Percentiles rank a stretch among this genome's conserved stretches.
These are phyloP conservation scores for Trichoderma oligosporum DNA, from an alignment of 2,329 filamentous ascomycete genomes.

Conservation along the genomic window DNA sequence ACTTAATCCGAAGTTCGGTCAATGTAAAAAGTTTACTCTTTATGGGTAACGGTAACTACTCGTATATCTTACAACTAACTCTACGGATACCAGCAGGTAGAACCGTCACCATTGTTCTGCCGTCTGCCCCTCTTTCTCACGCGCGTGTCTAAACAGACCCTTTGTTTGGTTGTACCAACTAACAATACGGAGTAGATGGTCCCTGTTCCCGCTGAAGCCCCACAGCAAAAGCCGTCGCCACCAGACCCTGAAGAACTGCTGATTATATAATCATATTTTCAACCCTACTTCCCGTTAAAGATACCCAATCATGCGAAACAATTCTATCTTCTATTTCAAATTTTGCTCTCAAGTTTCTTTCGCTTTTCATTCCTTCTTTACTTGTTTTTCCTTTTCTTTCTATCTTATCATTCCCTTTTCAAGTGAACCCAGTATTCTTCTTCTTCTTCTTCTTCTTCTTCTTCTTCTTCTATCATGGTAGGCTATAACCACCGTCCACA, in stretches of 20 bases:
- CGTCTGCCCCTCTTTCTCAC: conserved; percentile 3
- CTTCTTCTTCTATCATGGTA: conserved; percentile 36
- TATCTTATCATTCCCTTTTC: too few relatives aligned
- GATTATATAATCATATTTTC: background rate
- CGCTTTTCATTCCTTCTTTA: background rate
- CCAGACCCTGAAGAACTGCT: conserved; percentile 5
- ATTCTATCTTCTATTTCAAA: background rate
- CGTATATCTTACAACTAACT: too few relatives aligned
- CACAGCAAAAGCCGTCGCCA: conserved; percentile 5
- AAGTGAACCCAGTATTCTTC: too few relatives aligned
- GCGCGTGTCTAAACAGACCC: too few relatives aligned
- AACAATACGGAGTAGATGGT: background rate
- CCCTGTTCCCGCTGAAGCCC: conserved; percentile 11
- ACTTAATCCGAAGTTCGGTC: too few relatives aligned
- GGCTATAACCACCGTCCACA: conserved; percentile 70
- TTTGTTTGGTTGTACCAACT: background rate
- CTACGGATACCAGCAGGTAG: too few relatives aligned
- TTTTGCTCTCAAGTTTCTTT: background rate
- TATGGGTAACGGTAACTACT: too few relatives aligned
- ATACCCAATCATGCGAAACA: background rate
- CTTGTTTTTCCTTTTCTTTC: background rate
- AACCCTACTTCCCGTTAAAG: too few relatives aligned
- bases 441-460: background rate
- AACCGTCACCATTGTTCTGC: too few relatives aligned
- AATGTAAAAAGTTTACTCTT: too few relatives aligned